Conservation (phyloP, 2,329 filamentous ascomycete species). For the Coniochaeta sp. region DNA sequence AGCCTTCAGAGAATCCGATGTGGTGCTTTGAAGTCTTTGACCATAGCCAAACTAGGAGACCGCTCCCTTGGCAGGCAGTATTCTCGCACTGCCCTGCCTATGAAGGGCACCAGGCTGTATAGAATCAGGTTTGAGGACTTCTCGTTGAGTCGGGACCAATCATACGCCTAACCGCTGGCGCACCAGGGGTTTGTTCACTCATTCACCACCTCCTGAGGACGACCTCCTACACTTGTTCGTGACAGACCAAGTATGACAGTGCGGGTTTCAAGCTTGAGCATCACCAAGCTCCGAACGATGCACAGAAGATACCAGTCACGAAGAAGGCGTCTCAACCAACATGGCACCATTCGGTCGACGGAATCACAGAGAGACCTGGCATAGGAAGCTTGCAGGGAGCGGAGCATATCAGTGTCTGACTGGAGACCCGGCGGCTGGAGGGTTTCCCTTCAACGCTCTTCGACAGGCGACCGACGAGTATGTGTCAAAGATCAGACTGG, state of each 20-base stretch:
- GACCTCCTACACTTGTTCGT: background rate
- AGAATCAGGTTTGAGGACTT: background rate
- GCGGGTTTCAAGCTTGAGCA: background rate
- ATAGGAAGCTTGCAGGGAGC: conserved; percentile 6
- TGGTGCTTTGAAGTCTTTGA: background rate
- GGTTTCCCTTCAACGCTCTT: conserved; percentile 3
- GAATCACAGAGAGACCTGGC: conserved; percentile 5
- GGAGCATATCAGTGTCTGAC: conserved; percentile 3
- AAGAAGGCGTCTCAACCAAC: background rate
- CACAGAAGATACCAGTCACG: background rate
- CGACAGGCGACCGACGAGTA: conserved; percentile 6
- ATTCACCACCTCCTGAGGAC: background rate
- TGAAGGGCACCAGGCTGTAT: background rate
- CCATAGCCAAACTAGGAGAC: background rate
- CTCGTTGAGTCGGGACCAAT: background rate
- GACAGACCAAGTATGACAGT: background rate
- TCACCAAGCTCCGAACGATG: background rate
- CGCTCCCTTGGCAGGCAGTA: background rate
- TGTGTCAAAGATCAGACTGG: conserved; percentile 4
- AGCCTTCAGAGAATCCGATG: background rate
- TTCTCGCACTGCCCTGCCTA: too few species aligned
- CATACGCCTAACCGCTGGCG: background rate
- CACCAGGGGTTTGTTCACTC: background rate
- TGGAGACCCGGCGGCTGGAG: background rate
- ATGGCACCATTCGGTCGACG: background rate